Evolutionary conservation across 139 green algal genomes (phyloP).

Genomic region (Raphidocelis subcapitata): DNA sequence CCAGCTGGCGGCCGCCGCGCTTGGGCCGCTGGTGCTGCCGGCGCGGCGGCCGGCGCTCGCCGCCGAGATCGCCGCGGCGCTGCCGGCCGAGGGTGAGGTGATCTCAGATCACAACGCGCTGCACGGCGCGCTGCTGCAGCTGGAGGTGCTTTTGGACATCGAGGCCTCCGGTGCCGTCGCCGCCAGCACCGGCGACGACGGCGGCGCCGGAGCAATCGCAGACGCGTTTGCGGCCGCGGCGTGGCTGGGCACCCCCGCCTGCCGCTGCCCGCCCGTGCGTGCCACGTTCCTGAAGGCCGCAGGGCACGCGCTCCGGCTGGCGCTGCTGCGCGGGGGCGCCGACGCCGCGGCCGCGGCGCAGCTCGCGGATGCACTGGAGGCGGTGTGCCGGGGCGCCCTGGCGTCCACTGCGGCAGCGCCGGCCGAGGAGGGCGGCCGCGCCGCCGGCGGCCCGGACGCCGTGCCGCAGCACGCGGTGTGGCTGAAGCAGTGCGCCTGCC

Average conservation of each 20-base stretch:
- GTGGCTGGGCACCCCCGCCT: slow-evolving; percentile 13
- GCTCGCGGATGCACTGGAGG: neutral
- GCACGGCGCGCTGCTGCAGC: slow-evolving; percentile 67
- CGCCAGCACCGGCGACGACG: neutral
- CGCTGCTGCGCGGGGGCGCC: neutral
- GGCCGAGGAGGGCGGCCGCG: neutral
- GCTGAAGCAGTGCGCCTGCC: neutral
- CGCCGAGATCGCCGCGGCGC: slow-evolving; percentile 13
- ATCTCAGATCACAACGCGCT: slow-evolving; percentile 33
- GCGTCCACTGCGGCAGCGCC: neutral
- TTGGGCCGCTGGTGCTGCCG: slow-evolving; percentile 65
- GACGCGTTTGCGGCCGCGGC: slow-evolving; percentile 11
- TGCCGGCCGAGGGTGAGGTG: neutral
- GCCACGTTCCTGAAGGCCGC: slow-evolving; percentile 22
- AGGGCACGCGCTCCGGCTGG: slow-evolving; percentile 13
- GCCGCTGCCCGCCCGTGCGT: slow-evolving; percentile 13
- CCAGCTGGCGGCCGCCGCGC: slow-evolving; percentile 62
- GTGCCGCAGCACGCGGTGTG: slow-evolving; percentile 18
- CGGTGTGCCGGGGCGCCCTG: neutral
- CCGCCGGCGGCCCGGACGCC: slow-evolving; percentile 1
- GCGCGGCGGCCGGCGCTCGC: slow-evolving; percentile 25
- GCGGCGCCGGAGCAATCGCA: neutral
- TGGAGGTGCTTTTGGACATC: slow-evolving; percentile 43
- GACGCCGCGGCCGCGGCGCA: neutral
- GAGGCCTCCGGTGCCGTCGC: neutral